phyloP scores from a whole-genome alignment of 257 asterid genomes.

The Rehmannia glutinosa region DNA sequence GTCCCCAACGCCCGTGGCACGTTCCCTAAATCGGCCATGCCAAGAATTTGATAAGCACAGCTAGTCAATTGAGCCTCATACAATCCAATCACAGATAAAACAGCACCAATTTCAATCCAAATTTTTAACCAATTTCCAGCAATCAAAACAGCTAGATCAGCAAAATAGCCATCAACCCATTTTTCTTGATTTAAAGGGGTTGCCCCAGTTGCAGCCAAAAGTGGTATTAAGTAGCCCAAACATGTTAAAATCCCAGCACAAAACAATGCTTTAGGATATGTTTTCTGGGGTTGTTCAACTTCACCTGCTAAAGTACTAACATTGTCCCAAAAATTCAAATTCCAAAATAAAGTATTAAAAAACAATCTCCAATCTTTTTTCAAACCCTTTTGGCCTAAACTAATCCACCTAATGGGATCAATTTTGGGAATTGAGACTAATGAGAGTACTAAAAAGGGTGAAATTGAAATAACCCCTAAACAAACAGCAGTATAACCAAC shows the following conservation, averaged over 20 bases:
- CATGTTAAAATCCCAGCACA: conserved; percentile 57
- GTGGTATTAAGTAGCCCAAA: conserved; percentile 52
- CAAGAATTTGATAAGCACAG: too few species aligned
- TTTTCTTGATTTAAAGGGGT: conserved; percentile 42
- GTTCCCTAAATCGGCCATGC: too few species aligned
- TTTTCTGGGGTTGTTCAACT: conserved; percentile 58
- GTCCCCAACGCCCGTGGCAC: conserved; percentile 35
- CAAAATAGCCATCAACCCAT: conserved; percentile 51
- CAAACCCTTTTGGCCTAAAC: conserved; percentile 53
- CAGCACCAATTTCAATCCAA: conserved; percentile 64
- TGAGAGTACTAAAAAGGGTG: conserved; percentile 34
- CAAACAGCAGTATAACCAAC: conserved; percentile 42
- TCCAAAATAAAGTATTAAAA: conserved; percentile 73
- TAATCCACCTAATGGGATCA: conserved; percentile 37
- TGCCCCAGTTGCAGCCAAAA: conserved; percentile 55
- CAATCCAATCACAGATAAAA: conserved; percentile 45
- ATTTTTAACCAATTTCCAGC: conserved; percentile 59
- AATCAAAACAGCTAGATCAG: conserved; percentile 35
- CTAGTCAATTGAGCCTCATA: conserved; percentile 62
- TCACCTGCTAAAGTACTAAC: conserved; percentile 74
- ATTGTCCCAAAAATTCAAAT: conserved; percentile 69
- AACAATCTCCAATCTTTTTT: conserved; percentile 59
- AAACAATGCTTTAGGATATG: conserved; percentile 47
- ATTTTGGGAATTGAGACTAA: conserved; percentile 32
- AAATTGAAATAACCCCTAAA: conserved; percentile 34